phyloP scores from a whole-genome alignment of 2,329 filamentous ascomycete species.

The Dothistroma pini region DNA sequence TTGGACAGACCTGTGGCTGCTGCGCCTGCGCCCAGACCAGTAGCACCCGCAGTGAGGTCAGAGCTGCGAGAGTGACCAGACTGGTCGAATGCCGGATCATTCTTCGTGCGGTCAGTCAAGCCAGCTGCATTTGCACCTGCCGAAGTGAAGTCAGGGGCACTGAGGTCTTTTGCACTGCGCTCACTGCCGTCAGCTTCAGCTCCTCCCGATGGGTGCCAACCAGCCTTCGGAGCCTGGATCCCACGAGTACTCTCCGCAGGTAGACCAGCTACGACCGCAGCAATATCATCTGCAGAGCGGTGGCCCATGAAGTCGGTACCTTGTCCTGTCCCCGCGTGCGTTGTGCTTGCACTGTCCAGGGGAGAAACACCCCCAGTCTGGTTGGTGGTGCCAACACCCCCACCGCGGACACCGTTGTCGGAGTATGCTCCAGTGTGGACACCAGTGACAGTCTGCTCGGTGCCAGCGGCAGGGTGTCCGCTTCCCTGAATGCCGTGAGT shows the following conservation, averaged over 20 bases:
- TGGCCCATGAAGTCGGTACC: constrained; percentile 1
- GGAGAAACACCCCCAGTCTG: neutral
- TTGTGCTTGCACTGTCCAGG: neutral
- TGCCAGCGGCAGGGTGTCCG: neutral
- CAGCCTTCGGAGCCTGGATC: neutral
- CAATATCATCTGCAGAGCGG: neutral
- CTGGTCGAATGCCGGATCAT: neutral
- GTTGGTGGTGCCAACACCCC: constrained; percentile 2
- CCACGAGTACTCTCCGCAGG: neutral
- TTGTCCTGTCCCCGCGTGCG: neutral
- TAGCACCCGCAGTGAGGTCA: neutral
- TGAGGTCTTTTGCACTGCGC: neutral
- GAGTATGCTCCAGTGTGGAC: neutral
- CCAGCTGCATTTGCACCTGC: neutral
- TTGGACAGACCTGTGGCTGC: neutral
- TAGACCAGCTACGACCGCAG: neutral
- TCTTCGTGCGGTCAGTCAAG: neutral
- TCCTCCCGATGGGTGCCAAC: neutral
- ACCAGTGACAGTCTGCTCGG: neutral
- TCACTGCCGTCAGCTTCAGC: neutral
- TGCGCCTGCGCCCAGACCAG: neutral
- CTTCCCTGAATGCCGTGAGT: neutral
- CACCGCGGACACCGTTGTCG: neutral
- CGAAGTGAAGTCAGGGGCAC: neutral
- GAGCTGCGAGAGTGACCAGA: neutral